A percentile compares a stretch with the other conserved stretches of the same genome.
Conservation (phyloP, 148 eudicot species). For the Diospyros lotus region DNA sequence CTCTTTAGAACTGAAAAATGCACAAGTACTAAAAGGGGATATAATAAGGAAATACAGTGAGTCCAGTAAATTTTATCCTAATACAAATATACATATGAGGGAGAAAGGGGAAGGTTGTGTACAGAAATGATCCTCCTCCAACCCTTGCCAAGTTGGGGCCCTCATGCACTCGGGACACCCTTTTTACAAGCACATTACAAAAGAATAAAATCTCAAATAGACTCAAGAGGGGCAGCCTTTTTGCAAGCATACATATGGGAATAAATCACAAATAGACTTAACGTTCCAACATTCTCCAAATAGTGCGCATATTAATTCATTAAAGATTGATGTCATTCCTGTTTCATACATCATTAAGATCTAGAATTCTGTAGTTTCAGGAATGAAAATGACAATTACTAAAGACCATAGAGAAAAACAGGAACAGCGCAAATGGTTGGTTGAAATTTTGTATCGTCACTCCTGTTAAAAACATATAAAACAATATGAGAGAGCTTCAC, state of each 20-base stretch:
- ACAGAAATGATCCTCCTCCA: too few species aligned
- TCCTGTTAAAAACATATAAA: background rate
- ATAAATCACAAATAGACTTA: background rate
- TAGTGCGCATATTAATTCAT: background rate
- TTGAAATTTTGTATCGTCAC: background rate
- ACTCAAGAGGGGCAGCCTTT: too few species aligned
- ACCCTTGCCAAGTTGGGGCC: too few species aligned
- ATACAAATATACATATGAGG: background rate
- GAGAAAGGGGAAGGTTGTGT: background rate
- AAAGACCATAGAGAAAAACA: background rate
- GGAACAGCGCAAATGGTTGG: background rate
- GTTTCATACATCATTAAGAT: too few species aligned
- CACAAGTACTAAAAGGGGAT: background rate
- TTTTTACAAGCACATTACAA: too few species aligned
- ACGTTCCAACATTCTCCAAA: slow-evolving; percentile 1
- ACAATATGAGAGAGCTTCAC: background rate
- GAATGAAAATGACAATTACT: background rate
- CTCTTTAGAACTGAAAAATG: background rate
- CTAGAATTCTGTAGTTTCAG: background rate
- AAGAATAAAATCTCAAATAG: too few species aligned
- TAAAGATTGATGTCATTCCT: background rate
- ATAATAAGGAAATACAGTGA: background rate
- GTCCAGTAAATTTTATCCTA: background rate
- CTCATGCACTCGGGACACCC: too few species aligned
- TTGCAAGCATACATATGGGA: too few species aligned